Conservation (phyloP, 305 asterid species). For the Fraxinus platypoda region DNA sequence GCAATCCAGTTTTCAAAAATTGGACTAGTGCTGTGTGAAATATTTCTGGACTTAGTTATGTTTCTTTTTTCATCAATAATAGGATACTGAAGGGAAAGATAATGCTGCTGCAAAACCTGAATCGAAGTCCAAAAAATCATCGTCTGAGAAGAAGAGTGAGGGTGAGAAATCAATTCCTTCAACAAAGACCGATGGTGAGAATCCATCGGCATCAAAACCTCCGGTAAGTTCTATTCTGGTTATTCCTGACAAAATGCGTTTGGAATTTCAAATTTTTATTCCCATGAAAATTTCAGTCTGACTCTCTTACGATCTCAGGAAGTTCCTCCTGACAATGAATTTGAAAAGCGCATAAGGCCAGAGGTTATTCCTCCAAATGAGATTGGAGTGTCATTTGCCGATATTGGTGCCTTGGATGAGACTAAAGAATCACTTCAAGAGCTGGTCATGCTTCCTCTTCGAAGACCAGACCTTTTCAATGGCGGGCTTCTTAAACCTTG, state of each 20-base stretch:
- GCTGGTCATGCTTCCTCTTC: slow-evolving; percentile 98
- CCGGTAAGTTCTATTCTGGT: slow-evolving; percentile 45
- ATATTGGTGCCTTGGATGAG: slow-evolving; percentile 85
- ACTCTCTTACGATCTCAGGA: slow-evolving; percentile 52
- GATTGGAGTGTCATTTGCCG: slow-evolving; percentile 84
- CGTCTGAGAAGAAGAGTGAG: slow-evolving; percentile 56
- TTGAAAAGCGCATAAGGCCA: slow-evolving; percentile 91
- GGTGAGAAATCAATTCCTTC: slow-evolving; percentile 50
- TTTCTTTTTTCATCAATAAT: slow-evolving; percentile 20
- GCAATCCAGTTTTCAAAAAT: slow-evolving; percentile 17
- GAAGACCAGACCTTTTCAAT: slow-evolving; percentile 90
- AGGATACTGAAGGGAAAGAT: slow-evolving; percentile 48
- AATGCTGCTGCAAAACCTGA: slow-evolving; percentile 48
- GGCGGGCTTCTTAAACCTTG: slow-evolving; percentile 99
- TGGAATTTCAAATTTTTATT: neutral
- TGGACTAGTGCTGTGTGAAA: neutral
- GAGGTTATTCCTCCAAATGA: slow-evolving; percentile 93
- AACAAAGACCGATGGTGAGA: slow-evolving; percentile 58
- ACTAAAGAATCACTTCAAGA: slow-evolving; percentile 96
- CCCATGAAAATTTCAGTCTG: neutral
- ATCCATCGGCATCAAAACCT: slow-evolving; percentile 46
- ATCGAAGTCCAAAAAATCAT: slow-evolving; percentile 43
- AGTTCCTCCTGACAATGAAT: slow-evolving; percentile 86
- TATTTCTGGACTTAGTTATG: slow-evolving; percentile 8
- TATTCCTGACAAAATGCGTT: neutral